Evolutionary conservation across 164 flowering plant genomes (phyloP), one percentile per base, ranked within the genome.

Genomic region (Chimonanthus praecox): DNA sequence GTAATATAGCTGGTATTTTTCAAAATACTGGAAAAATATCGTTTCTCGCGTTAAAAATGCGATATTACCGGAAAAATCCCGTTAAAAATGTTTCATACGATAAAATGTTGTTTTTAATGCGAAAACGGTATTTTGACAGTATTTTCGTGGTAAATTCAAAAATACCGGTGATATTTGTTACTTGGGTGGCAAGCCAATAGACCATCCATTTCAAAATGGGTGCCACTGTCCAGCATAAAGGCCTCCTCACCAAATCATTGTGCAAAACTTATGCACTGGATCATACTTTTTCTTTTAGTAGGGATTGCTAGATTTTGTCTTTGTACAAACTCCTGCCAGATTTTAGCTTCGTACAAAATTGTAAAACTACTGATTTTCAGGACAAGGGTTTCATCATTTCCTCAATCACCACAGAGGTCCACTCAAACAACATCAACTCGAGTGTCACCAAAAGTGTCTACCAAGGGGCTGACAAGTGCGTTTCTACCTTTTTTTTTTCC

Each of bases 381-480:
- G 80, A 3, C 65, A 6, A 75, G 71, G 76, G 51, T 64, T 48
- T 67, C 73, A 68, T 61, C 83, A 10, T 72, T 81, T 77, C 77
- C 82, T 72, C 82, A 73, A 46, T 79, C 84, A 21, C 67, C 75
- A 64, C 77, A 45, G 6, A 79, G 75, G 72, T 67, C 68, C 10
- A 72, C 64, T 7, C 74, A 69, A 72, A 43, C 78, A 48, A 51
- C 72, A 6, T 45, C 72, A 44, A 7, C 68, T 65, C 79, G 76
- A 46, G 51, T 58, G 20, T 43, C 78, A 13, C 18, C 69, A 7
- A 74, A 72, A 47, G 69, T 68, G 20, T n/a, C 69, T 61, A 33
- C 46, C 8, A 79, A 79, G 68, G 44, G 49, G 46, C 64, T 78
- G 33, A 66, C 74, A 61, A 72, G 83, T 80, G 75, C 6, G 78